Base-by-base conservation (phyloP, 495 filamentous ascomycete genomes). In the Delitschia confertaspora region DNA sequence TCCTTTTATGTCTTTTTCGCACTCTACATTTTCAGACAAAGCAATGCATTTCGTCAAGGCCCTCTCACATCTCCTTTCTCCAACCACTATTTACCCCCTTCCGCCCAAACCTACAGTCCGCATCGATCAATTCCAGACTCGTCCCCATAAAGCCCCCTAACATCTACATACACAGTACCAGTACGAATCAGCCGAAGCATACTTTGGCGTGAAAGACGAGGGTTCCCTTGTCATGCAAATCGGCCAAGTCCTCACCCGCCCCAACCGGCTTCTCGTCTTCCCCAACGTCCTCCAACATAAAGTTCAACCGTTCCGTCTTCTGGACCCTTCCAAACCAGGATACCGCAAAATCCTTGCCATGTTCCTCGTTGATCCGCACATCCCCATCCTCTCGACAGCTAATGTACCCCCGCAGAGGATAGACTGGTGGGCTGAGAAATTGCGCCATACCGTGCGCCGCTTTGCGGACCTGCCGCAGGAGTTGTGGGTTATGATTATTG, bases 221-320 rank as follows among this genome's bases (percentile, higher is more conserved):
- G 30, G 29, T 4, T 7, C 40, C 3, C n/a, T 20, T n/a, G 1
- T 52, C 2, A 47, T 53, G 44, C 11, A 47, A 4, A 8, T 56
- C 3, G 54, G 55, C 29, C 10, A 10, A 16, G 37, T 58, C 13
- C 11, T 33, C 31, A 58, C 54, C 3, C 22, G 38, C 1, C 8
- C 47, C 21, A 53, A 51, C 7, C 41, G 60, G 31, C 33, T 58
- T 1, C 44, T 63, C 33, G 47, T 51, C 6, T 63, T 61, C 33
- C 59, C 55, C 6, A 62, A 59, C 33, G 45, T 52, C n/a, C 38
- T 58, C 13, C 60, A 62, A 21, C 58, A 60, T 37, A 30, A 33
- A 3, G 55, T 60, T 18, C 5, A 34, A 8, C 37, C 45, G 1
- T 62, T 60, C 47, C n/a, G 37, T 4, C 58, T 60, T 14, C 17